phyloP scores from a whole-genome alignment of 495 filamentous ascomycete species.

The Darksidea phi region DNA sequence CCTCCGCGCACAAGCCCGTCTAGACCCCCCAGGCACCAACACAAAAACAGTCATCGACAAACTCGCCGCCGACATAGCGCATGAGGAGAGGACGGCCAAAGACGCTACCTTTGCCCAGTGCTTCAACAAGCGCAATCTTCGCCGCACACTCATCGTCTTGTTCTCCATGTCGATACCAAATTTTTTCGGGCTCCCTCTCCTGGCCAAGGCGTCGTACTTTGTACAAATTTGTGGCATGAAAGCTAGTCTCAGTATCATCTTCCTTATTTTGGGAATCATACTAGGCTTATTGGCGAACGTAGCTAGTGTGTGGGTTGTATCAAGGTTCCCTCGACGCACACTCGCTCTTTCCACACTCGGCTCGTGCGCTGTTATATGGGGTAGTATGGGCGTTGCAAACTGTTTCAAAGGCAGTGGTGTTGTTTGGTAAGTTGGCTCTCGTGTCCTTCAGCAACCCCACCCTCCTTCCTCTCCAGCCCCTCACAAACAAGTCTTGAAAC shows the following conservation, averaged over 20 bases:
- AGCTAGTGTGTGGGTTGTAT: slow-evolving; percentile 15
- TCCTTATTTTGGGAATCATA: slow-evolving; percentile 28
- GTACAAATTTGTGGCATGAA: slow-evolving; percentile 28
- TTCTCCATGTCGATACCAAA: slow-evolving; percentile 16
- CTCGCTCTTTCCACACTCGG: slow-evolving; percentile 9
- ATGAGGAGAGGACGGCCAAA: slow-evolving; percentile 4
- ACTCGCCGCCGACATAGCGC: slow-evolving; percentile 16
- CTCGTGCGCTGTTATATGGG: slow-evolving; percentile 1
- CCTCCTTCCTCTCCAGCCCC: background rate
- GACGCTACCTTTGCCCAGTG: slow-evolving; percentile 17
- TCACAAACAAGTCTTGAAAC: too few species aligned
- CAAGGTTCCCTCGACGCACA: slow-evolving; percentile 8
- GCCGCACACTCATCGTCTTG: slow-evolving; percentile 27
- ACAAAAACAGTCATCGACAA: slow-evolving; percentile 11
- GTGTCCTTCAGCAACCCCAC: too few species aligned
- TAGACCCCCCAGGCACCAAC: slow-evolving; percentile 11
- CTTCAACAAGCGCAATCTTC: slow-evolving; percentile 18
- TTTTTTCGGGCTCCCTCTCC: slow-evolving; percentile 19
- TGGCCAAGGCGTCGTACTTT: slow-evolving; percentile 27
- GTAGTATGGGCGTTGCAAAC: slow-evolving; percentile 21
- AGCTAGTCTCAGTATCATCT: slow-evolving; percentile 15
- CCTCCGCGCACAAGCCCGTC: slow-evolving; percentile 13
- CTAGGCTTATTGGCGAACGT: slow-evolving; percentile 22
- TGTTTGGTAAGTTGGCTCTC: slow-evolving; percentile 19
- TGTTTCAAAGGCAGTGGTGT: slow-evolving; percentile 17